Evolutionary conservation across 345 rosid genomes (phyloP).

Genomic region (Garcia nutans): DNA sequence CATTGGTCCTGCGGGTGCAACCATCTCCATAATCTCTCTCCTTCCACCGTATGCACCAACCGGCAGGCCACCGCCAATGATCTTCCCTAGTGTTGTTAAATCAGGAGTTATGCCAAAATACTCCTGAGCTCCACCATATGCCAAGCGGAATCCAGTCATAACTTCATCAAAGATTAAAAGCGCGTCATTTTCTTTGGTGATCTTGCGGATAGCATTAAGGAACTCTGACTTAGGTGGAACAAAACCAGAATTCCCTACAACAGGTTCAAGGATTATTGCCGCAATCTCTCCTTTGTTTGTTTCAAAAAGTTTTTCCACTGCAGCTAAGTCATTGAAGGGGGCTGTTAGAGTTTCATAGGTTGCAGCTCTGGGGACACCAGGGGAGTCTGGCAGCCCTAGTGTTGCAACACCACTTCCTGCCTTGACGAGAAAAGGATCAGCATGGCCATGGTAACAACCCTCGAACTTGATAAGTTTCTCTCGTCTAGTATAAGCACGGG

Average conservation of each 20-base stretch:
- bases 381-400: slow-evolving; percentile 86
- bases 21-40: slow-evolving; percentile 93
- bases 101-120: slow-evolving; percentile 81
- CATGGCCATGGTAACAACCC: slow-evolving; percentile 98
- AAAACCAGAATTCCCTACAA: slow-evolving; percentile 89
- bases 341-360: slow-evolving; percentile 78
- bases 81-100: slow-evolving; percentile 81
- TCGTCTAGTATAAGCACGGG: slow-evolving; percentile 80
- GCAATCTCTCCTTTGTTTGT: slow-evolving; percentile 70
- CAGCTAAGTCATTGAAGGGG: slow-evolving; percentile 61
- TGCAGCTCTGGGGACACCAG: slow-evolving; percentile 91
- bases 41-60: slow-evolving; percentile 98
- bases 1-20: slow-evolving; percentile 98
- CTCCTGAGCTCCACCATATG: slow-evolving; percentile 95
- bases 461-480: slow-evolving; percentile 81
- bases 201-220: slow-evolving; percentile 52
- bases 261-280: slow-evolving; percentile 83
- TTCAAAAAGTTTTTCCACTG: slow-evolving; percentile 60
- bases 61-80: slow-evolving; percentile 89
- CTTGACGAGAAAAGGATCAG: slow-evolving; percentile 89
- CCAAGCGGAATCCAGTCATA: slow-evolving; percentile 88
- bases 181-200: slow-evolving; percentile 61
- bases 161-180: slow-evolving; percentile 90
- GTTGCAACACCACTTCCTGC: slow-evolving; percentile 99
- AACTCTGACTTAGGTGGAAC: slow-evolving; percentile 68